phyloP scores from a whole-genome alignment of 345 rosid species.

The sweet orange (Citrus sinensis) region DNA sequence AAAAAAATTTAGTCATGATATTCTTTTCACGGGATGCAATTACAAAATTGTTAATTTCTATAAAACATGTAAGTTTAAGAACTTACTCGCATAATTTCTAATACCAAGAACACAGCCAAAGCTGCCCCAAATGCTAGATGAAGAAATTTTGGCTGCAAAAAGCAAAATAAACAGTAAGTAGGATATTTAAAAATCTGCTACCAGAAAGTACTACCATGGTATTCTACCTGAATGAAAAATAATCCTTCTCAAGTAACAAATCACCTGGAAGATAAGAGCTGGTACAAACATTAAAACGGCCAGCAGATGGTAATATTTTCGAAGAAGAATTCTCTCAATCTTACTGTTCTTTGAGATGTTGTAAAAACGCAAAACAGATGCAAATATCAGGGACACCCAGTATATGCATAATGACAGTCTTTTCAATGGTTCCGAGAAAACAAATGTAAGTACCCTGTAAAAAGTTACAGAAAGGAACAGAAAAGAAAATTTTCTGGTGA shows the following conservation, averaged over 20 bases:
- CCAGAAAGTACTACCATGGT: background rate
- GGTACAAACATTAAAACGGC: conserved; percentile 97
- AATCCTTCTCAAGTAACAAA: conserved; percentile 8
- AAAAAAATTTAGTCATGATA: background rate
- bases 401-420: conserved; percentile 75
- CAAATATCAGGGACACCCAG: conserved; percentile 68
- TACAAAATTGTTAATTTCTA: background rate
- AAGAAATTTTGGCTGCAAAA: conserved; percentile 84
- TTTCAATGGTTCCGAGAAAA: conserved; percentile 72
- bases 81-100: conserved; percentile 93
- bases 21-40: background rate
- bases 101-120: conserved; percentile 65
- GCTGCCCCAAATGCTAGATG: conserved; percentile 97
- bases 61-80: background rate
- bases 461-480: background rate
- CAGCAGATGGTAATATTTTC: conserved; percentile 93
- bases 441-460: conserved; percentile 72
- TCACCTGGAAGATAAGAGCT: conserved; percentile 93
- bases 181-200: background rate
- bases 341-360: conserved; percentile 81
- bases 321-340: conserved; percentile 92
- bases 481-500: background rate
- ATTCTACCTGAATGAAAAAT: background rate
- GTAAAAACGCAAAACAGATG: conserved; percentile 71
- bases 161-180: conserved; percentile 12